Percentiles rank a stretch among this genome's conserved stretches.
Evolutionary conservation across 2,329 filamentous ascomycete species (phyloP).

Genomic region (Microascus cirrosus): DNA sequence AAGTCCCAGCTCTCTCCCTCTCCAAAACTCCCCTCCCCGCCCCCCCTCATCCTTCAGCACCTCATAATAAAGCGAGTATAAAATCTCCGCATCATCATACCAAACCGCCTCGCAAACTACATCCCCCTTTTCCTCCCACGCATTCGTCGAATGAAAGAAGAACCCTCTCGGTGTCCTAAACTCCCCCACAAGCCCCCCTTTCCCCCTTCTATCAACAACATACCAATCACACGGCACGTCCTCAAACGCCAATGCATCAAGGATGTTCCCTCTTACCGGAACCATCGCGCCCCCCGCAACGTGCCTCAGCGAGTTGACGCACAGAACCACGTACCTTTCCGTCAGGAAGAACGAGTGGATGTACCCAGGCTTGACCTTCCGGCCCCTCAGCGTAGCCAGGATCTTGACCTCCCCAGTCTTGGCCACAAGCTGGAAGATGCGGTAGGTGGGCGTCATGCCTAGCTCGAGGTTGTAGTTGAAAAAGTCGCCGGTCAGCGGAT

Average conservation of each 20-base stretch:
- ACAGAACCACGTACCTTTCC: conserved; percentile 58
- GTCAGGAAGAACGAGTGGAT: conserved; percentile 78
- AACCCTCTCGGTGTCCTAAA: conserved; percentile 62
- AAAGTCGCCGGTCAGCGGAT: conserved; percentile 61
- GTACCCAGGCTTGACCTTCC: conserved; percentile 49
- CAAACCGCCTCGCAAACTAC: conserved; percentile 55
- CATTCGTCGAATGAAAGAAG: conserved; percentile 71
- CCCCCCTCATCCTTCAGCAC: conserved; percentile 45
- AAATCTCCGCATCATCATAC: conserved; percentile 53
- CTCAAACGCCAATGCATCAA: conserved; percentile 59
- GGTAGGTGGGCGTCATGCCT: conserved; percentile 47
- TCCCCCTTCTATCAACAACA: conserved; percentile 55
- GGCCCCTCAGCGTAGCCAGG: conserved; percentile 51
- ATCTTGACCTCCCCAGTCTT: conserved; percentile 56
- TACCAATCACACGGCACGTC: conserved; percentile 53
- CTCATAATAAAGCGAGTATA: conserved; percentile 60
- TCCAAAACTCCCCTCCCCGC: conserved; percentile 29
- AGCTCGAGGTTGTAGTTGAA: conserved; percentile 75
- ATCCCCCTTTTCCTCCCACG: conserved; percentile 52
- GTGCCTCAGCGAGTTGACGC: conserved; percentile 57
- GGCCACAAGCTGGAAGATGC: conserved; percentile 55
- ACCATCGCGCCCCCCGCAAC: conserved; percentile 46
- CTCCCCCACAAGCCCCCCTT: conserved; percentile 53
- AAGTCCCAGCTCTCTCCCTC: conserved; percentile 23
- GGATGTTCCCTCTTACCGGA: conserved; percentile 53